A percentile compares a stretch with the other conserved stretches of the same genome.
Evolutionary conservation across 2,329 filamentous ascomycete genomes (phyloP).

Genomic region (Hysterium pulicare): DNA sequence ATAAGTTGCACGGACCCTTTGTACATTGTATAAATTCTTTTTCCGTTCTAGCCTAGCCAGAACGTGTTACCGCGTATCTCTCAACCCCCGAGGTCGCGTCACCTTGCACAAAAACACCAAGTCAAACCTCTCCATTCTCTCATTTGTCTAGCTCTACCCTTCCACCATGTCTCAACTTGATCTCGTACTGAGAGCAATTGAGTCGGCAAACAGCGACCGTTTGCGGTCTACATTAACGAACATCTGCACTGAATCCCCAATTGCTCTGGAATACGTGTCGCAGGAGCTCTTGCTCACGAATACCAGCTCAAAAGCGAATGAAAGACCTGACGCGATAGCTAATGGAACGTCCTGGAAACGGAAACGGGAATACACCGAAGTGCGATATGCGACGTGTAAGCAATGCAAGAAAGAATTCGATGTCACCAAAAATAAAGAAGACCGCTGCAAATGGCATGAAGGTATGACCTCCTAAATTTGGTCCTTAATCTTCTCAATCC

Average conservation of each 20-base stretch:
- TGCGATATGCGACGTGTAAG: constrained; percentile 15
- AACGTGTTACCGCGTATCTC: neutral
- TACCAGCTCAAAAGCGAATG: neutral
- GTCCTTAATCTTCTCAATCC: neutral
- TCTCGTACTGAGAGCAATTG: neutral
- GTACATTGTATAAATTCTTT: neutral
- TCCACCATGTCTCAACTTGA: neutral
- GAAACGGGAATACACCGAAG: neutral
- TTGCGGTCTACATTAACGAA: neutral
- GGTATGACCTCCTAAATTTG: constrained; percentile 7
- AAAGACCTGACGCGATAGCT: neutral
- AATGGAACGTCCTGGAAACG: neutral
- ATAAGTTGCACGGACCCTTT: neutral
- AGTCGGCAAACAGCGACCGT: neutral
- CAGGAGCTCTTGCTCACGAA: neutral
- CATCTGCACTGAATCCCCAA: neutral
- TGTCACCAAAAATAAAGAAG: constrained; percentile 12
- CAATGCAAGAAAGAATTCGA: constrained; percentile 23
- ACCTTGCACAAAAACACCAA: neutral
- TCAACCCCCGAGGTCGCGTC: neutral
- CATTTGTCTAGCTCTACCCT: neutral
- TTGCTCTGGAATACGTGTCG: neutral
- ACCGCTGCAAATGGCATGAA: constrained; percentile 17
- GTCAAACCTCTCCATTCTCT: neutral
- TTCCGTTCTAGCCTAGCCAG: neutral